Conservation (phyloP, 2,329 filamentous ascomycete species). For the Cladophialophora psammophila region DNA sequence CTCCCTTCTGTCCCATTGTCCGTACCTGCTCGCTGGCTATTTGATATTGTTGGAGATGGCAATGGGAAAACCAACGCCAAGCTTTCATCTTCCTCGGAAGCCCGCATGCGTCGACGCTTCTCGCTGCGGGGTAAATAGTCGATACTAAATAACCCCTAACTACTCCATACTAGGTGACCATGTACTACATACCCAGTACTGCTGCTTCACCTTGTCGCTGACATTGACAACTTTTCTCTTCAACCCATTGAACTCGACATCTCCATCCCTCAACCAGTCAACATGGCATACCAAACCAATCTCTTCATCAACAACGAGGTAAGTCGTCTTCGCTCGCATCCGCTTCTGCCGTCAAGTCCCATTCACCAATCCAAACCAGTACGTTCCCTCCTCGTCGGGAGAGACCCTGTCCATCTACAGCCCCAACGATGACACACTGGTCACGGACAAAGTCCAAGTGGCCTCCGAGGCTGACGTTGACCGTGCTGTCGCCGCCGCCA, state of each 20-base stretch:
- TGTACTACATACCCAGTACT: too few relatives aligned
- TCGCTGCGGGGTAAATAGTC: constrained; percentile 9
- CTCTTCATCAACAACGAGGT: constrained; percentile 54
- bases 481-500: constrained; percentile 48
- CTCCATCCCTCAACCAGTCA: neutral
- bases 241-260: neutral
- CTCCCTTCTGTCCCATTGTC: too few relatives aligned
- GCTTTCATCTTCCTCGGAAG: neutral
- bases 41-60: neutral
- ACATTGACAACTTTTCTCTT: neutral
- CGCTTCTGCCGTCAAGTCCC: neutral
- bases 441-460: constrained; percentile 36
- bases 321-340: neutral
- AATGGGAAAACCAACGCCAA: neutral
- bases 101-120: neutral
- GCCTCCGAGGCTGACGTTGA: constrained; percentile 46
- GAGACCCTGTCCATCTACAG: constrained; percentile 49
- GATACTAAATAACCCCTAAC: too few relatives aligned
- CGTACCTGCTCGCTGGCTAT: too few relatives aligned
- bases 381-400: constrained; percentile 49
- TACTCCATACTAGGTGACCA: too few relatives aligned
- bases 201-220: neutral
- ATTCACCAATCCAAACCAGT: constrained; percentile 40
- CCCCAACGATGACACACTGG: constrained; percentile 42
- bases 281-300: constrained; percentile 61